These are phyloP conservation scores for Fusarium chlamydosporum DNA, from an alignment of 2,329 filamentous ascomycete genomes.

Conservation along the genomic window DNA sequence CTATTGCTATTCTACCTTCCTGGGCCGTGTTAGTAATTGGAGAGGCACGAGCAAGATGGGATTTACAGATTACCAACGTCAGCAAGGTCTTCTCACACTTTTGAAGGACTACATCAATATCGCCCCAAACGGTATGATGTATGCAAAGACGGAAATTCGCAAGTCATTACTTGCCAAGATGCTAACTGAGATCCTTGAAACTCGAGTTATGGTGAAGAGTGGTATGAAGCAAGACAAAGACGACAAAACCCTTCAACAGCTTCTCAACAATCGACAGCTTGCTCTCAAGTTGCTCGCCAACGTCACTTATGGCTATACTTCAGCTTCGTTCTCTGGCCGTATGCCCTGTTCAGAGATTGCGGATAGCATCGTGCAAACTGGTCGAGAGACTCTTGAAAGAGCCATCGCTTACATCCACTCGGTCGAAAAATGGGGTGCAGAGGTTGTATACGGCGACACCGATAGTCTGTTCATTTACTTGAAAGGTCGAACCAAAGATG, in stretches of 20 bases:
- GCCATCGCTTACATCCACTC: slow-evolving; percentile 94
- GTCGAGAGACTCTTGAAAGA: slow-evolving; percentile 92
- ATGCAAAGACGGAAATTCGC: slow-evolving; percentile 84
- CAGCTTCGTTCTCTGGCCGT: slow-evolving; percentile 93
- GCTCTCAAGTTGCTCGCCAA: slow-evolving; percentile 98
- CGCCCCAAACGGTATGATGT: slow-evolving; percentile 97
- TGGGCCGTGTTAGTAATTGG: slow-evolving; percentile 89
- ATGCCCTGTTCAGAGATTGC: slow-evolving; percentile 99
- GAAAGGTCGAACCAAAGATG: slow-evolving; percentile 85
- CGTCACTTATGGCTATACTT: slow-evolving; percentile 98
- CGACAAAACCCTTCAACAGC: slow-evolving; percentile 85
- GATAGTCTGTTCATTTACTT: slow-evolving; percentile 94
- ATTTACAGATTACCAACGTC: slow-evolving; percentile 86
- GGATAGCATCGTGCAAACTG: slow-evolving; percentile 97
- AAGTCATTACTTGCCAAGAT: slow-evolving; percentile 96
- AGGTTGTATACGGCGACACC: slow-evolving; percentile 98
- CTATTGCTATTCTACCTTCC: slow-evolving; percentile 97
- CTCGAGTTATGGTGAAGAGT: slow-evolving; percentile 96
- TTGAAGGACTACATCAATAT: slow-evolving; percentile 91
- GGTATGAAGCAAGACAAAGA: slow-evolving; percentile 96
- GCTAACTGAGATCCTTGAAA: slow-evolving; percentile 95
- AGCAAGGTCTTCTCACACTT: slow-evolving; percentile 80
- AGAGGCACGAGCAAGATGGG: slow-evolving; percentile 95
- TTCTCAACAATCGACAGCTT: slow-evolving; percentile 93
- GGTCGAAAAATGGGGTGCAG: slow-evolving; percentile 87